Base-by-base conservation (phyloP, 2,329 filamentous ascomycete genomes). In the Colletotrichum sidae region DNA sequence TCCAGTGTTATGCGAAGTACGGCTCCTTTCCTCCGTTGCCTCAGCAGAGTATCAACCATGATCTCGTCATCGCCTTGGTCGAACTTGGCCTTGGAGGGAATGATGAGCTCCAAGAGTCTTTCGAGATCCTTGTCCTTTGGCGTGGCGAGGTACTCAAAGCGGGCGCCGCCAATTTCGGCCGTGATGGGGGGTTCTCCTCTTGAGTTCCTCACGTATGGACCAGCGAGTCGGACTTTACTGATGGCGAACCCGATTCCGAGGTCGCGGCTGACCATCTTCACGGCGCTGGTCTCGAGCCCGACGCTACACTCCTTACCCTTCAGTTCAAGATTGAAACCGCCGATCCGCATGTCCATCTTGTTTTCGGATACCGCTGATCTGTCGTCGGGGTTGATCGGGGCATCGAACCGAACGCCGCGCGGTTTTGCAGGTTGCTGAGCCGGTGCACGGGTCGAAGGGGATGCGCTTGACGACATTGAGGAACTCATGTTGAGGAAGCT, bases 71-170 rank as follows among this genome's bases (percentile, higher is more conserved):
- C 92, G 51, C 90, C 88, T 67, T 95, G 90, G 69, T 90, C 85
- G 71, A 96, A 97, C 68, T 94, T 93, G 75, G 96, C 89, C 69
- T 94, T 96, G 0, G 94, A 97, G 0, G 96, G 96, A 7, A 92
- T 97, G 60, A 99, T 92, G 55, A 99, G 84, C 56, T 92, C 90
- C 0, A 99, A 81, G 2, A 99, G 84, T 39, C 90, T 88, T 72
- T 94, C 91, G 0, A 99, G 83, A 75, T 99, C 96, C 15, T 84
- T 81, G 70, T 97, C 90, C 67, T 90, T 90, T 0, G 96, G 95
- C 1, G 86, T 79, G 67, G 86, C 85, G 2, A 93, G 78, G 71
- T 92, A 97, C 64, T 95, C 90, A 33, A 96, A 73, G 2, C 90
- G 85, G 33, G 93, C 88, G 53, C 90, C 89, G 37, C 80, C 81